phyloP scores from a whole-genome alignment of 768 basidiomycete species.

The Russula virescens region DNA sequence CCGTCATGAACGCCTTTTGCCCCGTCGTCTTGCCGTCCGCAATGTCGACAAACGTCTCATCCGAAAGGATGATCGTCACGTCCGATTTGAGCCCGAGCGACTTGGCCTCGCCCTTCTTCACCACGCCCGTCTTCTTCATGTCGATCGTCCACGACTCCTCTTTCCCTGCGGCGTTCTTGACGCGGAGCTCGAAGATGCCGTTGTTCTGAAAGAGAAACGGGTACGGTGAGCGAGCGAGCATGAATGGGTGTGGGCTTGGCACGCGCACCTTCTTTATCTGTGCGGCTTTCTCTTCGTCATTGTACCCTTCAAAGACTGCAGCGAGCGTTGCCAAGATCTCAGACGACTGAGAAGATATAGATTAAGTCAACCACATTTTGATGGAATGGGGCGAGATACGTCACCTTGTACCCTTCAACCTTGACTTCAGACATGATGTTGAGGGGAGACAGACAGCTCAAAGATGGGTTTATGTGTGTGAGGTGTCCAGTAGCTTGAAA shows the following conservation, averaged over 20 bases:
- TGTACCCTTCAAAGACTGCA: constrained; percentile 46
- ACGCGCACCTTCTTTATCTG: constrained; percentile 72
- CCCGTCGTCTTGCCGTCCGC: constrained; percentile 79
- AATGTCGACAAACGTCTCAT: constrained; percentile 68
- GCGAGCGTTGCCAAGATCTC: constrained; percentile 53
- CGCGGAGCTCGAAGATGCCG: constrained; percentile 80
- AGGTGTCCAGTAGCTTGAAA: too few relatives aligned
- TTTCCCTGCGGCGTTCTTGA: constrained; percentile 67
- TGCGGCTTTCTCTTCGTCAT: constrained; percentile 55
- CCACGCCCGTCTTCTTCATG: constrained; percentile 74
- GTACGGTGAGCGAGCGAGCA: too few relatives aligned
- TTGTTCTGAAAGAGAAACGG: constrained; percentile 45
- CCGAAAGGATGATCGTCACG: constrained; percentile 73
- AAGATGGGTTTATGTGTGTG: too few relatives aligned
- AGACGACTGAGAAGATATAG: constrained; percentile 46
- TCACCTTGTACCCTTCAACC: constrained; percentile 23
- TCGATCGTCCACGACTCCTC: constrained; percentile 87
- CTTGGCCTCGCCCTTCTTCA: constrained; percentile 56
- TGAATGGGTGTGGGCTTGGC: too few relatives aligned
- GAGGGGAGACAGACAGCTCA: background rate
- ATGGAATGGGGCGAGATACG: background rate
- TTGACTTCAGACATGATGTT: constrained; percentile 23
- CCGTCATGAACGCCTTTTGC: constrained; percentile 95
- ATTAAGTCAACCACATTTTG: background rate
- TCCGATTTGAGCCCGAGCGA: constrained; percentile 66